Evolutionary conservation across 2,329 filamentous ascomycete genomes (phyloP).

Genomic region (Aspergillus terreus): DNA sequence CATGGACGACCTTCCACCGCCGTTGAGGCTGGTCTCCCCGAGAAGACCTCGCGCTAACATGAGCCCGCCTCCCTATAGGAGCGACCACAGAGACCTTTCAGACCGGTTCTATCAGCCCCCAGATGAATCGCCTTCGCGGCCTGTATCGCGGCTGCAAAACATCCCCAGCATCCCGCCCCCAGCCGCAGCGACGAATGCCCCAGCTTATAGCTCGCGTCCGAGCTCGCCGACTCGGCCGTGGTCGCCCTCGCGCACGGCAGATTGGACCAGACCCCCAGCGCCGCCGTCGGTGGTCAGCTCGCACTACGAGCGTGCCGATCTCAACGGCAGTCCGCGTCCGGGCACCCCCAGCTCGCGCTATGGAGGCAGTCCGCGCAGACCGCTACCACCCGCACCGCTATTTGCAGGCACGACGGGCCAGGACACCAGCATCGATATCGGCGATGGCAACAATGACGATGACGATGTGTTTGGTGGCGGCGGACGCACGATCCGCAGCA

Average conservation of each 20-base stretch:
- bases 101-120: slow-evolving; percentile 16
- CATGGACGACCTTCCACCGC: background rate
- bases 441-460: slow-evolving; percentile 60
- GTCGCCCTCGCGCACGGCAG: slow-evolving; percentile 53
- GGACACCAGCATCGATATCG: slow-evolving; percentile 46
- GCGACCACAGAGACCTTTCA: slow-evolving; percentile 7
- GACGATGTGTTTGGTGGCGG: slow-evolving; percentile 69
- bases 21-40: background rate
- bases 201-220: slow-evolving; percentile 37
- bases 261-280: slow-evolving; percentile 69
- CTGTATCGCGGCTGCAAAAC: slow-evolving; percentile 40
- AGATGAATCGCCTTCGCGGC: slow-evolving; percentile 31
- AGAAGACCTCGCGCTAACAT: slow-evolving; percentile 15
- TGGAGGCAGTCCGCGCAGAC: slow-evolving; percentile 79
- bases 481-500: slow-evolving; percentile 43
- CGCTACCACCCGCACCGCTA: slow-evolving; percentile 81
- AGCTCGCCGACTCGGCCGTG: slow-evolving; percentile 49
- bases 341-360: slow-evolving; percentile 88
- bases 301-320: slow-evolving; percentile 78
- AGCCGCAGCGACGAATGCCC: slow-evolving; percentile 27
- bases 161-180: slow-evolving; percentile 41
- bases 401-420: slow-evolving; percentile 58
- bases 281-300: slow-evolving; percentile 60
- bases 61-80: slow-evolving; percentile 7
- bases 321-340: slow-evolving; percentile 85